phyloP scores from a whole-genome alignment of 2,329 filamentous ascomycete species.

The Penicillium sp. region DNA sequence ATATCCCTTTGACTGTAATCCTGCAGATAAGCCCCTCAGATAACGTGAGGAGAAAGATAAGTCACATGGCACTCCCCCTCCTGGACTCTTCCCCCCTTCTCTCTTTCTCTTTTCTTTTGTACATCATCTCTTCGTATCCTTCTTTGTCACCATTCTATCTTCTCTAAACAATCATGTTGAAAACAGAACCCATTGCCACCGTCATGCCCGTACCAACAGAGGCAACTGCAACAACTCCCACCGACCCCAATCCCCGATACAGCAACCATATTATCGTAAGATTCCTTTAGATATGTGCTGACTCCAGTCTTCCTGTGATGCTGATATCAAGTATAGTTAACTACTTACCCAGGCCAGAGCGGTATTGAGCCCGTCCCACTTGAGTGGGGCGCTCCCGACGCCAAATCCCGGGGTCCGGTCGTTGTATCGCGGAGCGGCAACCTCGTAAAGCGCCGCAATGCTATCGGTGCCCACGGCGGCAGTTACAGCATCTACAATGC shows the following conservation, averaged over 20 bases:
- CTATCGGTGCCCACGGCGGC: slow-evolving; percentile 73
- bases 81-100: not conserved
- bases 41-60: slow-evolving; percentile 32
- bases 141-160: not conserved
- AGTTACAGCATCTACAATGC: slow-evolving; percentile 97
- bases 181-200: slow-evolving; percentile 19
- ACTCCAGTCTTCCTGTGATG: not conserved
- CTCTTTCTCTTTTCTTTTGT: not conserved
- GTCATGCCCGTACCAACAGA: slow-evolving; percentile 4
- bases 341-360: slow-evolving; percentile 89
- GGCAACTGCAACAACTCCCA: slow-evolving; percentile 21
- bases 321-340: slow-evolving; percentile 45
- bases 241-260: slow-evolving; percentile 24
- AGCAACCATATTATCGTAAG: slow-evolving; percentile 37
- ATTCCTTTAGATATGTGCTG: not conserved
- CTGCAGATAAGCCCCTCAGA: slow-evolving; percentile 15
- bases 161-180: slow-evolving; percentile 16
- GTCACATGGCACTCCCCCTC: slow-evolving; percentile 24
- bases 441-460: slow-evolving; percentile 42
- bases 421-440: slow-evolving; percentile 61
- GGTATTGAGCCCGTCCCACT: slow-evolving; percentile 89
- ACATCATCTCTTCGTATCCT: not conserved
- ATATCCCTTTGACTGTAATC: not conserved
- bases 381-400: slow-evolving; percentile 80
- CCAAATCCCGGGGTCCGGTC: slow-evolving; percentile 75